These are phyloP conservation scores for Raddia distichophylla DNA, from an alignment of 176 grass and related monocot species.

Conservation along the genomic window DNA sequence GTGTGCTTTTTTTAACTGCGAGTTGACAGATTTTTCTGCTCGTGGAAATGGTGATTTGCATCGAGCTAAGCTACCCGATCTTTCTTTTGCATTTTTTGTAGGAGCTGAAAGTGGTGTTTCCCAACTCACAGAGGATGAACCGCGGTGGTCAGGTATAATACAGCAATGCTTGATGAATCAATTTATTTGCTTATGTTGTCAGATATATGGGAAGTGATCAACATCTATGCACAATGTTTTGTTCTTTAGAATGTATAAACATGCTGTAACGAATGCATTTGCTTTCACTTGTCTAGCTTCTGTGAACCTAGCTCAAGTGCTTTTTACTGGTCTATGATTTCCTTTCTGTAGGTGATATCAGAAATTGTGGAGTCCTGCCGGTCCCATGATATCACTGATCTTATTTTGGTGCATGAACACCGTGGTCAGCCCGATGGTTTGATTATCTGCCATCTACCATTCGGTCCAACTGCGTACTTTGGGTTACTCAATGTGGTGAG, in stretches of 20 bases:
- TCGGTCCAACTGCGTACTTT: slow-evolving; percentile 90
- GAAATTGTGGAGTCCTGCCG: slow-evolving; percentile 86
- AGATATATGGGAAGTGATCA: not conserved
- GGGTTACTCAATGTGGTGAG: slow-evolving; percentile 94
- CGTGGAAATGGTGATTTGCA: not conserved
- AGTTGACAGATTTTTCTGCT: not conserved
- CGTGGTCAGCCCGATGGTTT: slow-evolving; percentile 91
- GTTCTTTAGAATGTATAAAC: not conserved
- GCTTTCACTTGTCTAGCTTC: not conserved
- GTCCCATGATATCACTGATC: slow-evolving; percentile 86
- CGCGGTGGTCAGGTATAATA: slow-evolving; percentile 79
- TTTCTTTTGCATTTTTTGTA: slow-evolving; percentile 31
- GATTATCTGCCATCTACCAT: slow-evolving; percentile 83
- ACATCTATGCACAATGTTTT: not conserved
- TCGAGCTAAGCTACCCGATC: not conserved
- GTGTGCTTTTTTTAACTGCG: slow-evolving; percentile 10
- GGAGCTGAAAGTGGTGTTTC: slow-evolving; percentile 89
- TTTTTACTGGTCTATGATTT: not conserved
- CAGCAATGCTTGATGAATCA: not conserved
- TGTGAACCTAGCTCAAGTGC: not conserved
- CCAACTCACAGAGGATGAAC: slow-evolving; percentile 85
- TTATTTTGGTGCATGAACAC: slow-evolving; percentile 91
- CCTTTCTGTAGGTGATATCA: slow-evolving; percentile 65
- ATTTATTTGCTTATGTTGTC: not conserved
- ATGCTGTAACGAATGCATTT: not conserved